phyloP scores from a whole-genome alignment of 208 protist genomes.

The Acanthamoeba triangularis region DNA sequence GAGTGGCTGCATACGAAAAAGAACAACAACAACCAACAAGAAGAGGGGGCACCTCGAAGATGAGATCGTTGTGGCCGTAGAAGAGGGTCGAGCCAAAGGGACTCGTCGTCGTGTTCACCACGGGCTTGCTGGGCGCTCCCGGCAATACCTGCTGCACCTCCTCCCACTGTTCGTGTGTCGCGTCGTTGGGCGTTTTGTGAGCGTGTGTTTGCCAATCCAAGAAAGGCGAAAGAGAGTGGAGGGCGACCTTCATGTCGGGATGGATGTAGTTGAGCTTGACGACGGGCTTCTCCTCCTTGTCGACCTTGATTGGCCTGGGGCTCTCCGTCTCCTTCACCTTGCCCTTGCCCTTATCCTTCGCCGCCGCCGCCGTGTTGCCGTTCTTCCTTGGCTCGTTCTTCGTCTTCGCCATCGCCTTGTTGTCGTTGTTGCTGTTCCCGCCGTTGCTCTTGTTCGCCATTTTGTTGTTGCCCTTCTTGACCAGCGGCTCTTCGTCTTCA shows the following conservation, averaged over 20 bases:
- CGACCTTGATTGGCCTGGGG: not conserved
- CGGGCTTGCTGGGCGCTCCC: constrained; percentile 83
- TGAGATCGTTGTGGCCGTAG: constrained; percentile 85
- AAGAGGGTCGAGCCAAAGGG: constrained; percentile 88
- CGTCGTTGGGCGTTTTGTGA: not conserved
- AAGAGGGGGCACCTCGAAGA: constrained; percentile 85
- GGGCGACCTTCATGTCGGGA: constrained; percentile 78
- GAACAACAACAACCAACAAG: too few species aligned
- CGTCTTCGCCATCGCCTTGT: not conserved
- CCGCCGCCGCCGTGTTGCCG: not conserved
- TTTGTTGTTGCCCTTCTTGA: too few species aligned
- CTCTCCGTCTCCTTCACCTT: constrained; percentile 40
- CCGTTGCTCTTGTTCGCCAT: too few species aligned
- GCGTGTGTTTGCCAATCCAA: too few species aligned
- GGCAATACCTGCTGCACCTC: constrained; percentile 78
- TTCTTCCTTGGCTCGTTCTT: not conserved
- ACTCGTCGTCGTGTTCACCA: constrained; percentile 86
- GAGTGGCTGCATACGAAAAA: too few species aligned
- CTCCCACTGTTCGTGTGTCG: constrained; percentile 79
- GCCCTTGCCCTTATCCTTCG: not conserved
- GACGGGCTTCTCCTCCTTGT: not conserved
- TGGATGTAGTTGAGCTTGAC: constrained; percentile 53
- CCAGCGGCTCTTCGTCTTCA: too few species aligned
- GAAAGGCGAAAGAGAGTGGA: too few species aligned
- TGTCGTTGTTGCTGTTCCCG: not conserved